Evolutionary conservation across 2,329 filamentous ascomycete genomes (phyloP), one percentile per base, ranked within the genome.

Genomic region (Cyclaneusma minus): DNA sequence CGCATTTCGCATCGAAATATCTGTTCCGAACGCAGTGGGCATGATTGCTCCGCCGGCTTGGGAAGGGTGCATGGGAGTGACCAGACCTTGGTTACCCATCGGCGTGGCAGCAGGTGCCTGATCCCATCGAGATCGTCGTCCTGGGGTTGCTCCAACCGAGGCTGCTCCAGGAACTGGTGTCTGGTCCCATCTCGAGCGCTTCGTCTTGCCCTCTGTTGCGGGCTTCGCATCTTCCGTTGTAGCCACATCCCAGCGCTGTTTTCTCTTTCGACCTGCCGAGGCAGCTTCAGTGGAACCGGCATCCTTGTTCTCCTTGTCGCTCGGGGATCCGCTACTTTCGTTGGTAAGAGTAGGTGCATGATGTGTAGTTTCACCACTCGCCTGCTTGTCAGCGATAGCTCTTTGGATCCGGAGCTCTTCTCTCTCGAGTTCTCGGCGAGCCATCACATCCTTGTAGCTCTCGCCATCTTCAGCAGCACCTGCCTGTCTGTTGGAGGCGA

Each of bases 401-500:
- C 68, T 76, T 40, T 67, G 66, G 18, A 98, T 78, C 35, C 87
- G 71, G 43, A 87, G 81, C 54, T 98, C 89, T 55, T 98, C 89
- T 37, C 83, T 72, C 54, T 98, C 87, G 7, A 95, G 54, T 40
- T 98, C 87, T 28, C 84, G 78, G 38, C 76, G 63, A 38, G 82
- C 77, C 87, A 98, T 95, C 27, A 91, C 65, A 37, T 92, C 82
- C 40, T 80, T 72, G 49, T 95, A 98, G 33, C 72, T 87, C 34
- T 79, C 64, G 11, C 81, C 83, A 39, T 84, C 76, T 29, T 69
- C 68, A 15, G 66, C 59, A 13, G 65, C 67, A 31, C 71, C 73
- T 24, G 65, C 69, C 48, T 80, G 68, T 35, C 69, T 60, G 45
- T 85, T 80, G 36, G 75, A 69, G 14, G 80, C 78, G 45, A 92